A percentile compares a stretch with the other conserved stretches of the same genome.
phyloP scores from a whole-genome alignment of 2,329 filamentous ascomycete genomes.

The Sclerotinia minor region DNA sequence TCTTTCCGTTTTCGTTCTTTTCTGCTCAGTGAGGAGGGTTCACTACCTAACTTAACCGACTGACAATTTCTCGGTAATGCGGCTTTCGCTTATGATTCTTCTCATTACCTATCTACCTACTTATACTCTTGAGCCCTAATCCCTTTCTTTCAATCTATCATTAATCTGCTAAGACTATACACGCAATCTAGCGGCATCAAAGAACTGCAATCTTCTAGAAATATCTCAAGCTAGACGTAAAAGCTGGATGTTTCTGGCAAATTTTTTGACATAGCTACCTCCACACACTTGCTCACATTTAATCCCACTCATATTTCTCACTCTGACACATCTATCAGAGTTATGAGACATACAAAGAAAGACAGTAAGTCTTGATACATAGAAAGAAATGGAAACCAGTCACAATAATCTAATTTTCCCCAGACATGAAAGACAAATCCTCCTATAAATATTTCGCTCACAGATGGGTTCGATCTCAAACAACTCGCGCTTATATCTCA shows the following conservation, averaged over 20 bases:
- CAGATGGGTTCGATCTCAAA: slow-evolving; percentile 7
- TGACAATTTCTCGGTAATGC: neutral
- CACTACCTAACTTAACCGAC: neutral
- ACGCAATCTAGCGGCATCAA: too few relatives aligned
- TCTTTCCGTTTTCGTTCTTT: neutral
- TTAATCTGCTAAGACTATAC: too few relatives aligned
- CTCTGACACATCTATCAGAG: too few relatives aligned
- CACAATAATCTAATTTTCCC: neutral
- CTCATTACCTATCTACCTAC: too few relatives aligned
- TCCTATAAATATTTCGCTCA: neutral
- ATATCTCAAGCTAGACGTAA: neutral
- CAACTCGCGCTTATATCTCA: neutral
- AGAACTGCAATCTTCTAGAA: too few relatives aligned
- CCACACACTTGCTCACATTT: neutral
- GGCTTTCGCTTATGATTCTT: neutral
- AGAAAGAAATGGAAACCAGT: neutral
- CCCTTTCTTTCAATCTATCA: neutral
- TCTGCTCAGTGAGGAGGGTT: neutral
- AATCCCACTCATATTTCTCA: too few relatives aligned
- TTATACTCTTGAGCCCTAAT: neutral
- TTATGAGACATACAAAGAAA: neutral
- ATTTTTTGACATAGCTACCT: neutral
- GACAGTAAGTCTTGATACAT: neutral
- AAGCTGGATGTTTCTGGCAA: neutral
- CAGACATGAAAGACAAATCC: neutral